Evolutionary conservation across 2,329 filamentous ascomycete species (phyloP), one percentile per base, ranked within the genome.

Genomic region (Zopfia rhizophila): DNA sequence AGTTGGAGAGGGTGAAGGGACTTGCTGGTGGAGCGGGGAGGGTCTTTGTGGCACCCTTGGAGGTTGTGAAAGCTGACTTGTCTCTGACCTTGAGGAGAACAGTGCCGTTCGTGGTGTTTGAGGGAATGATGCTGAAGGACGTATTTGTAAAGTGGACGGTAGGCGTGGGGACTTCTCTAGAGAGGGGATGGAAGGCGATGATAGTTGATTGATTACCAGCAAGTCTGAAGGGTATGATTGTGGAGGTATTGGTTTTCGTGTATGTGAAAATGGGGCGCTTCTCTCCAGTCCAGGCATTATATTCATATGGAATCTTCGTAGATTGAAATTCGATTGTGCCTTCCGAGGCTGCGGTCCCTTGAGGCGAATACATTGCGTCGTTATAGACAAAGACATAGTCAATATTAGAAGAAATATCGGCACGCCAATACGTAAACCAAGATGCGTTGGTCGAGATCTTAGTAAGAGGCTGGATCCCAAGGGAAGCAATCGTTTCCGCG

Each of bases 251-350:
- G 5, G 62, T 57, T 8, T 10, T 40, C n/a, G 60, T 58, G 46
- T 75, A 77, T 2, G 58, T 51, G 1, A 64, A 25, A 17, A 77
- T 51, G 0, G 68, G 68, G 3, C 37, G 63, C 19, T 61, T 42
- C 8, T 61, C 56, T 8, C 76, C 77, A 2, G 74, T 75, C 74
- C 75, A 80, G 4, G 74, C 72, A 55, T 80, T 65, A 38, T 72
- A 72, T 24, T 61, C 21, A 48, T 71, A 74, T 3, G 76, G 75
- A 5, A 47, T 48, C 38, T 47, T 53, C 5, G 36, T 47, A 1
- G 56, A 53, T 14, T 53, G 51, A 21, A 53, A 53, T 16, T 48
- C 40, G 16, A 53, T 42, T 10, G 28, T 41, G 5, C 49, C 49
- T n/a, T 38, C 32, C 8, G 50, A 53, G 2, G 31, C 24, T 12